Base-by-base conservation (phyloP, 176 grass and related monocot species). In the Eleusine indica region DNA sequence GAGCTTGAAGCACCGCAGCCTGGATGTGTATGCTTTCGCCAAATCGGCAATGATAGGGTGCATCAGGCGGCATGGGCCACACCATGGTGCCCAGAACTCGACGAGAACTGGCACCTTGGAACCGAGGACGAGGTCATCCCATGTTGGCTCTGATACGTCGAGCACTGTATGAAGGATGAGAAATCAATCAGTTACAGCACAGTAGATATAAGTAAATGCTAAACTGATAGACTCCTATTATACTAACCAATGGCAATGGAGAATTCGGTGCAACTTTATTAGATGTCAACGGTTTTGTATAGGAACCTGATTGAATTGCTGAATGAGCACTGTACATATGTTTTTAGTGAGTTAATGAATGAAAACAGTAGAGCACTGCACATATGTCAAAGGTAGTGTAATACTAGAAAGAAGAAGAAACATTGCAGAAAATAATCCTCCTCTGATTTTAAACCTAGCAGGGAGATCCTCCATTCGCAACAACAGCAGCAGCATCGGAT, bases 41-140 rank as follows among this genome's bases (percentile, higher is more conserved):
- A 94, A 32, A 40, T 94, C 86, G 3, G 29, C 18, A 7, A 94
- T 80, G 61, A 91, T 32, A 39, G 92, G 87, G 58, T 86, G 82
- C 71, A 91, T 91, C 81, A 91, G 72, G 49, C 86, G 89, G 87
- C 92, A 94, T 10, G 89, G 87, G 29, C 92, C 89, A 4, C 92
- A 94, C 92, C 92, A 89, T 4, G 92, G 89, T 16, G 87, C 89
- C 92, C 89, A 94, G 61, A 94, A 94, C 53, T 89, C 87, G 1
- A 89, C 92, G 42, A 94, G 79, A 28, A 89, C 89, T 6, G 84
- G 56, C 1, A 46, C 28, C 7, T 91, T 60, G 21, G 54, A 91
- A 17, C 72, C 5, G 49, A 91, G 79, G 71, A 88, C 86, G 1
- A 68, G 66, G 2, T 81, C 76, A 19, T 88, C 71, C 86, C 86